Evolutionary conservation across 1,284 basidiomycete species (phyloP).

Genomic region (Leccinum pachyderme): DNA sequence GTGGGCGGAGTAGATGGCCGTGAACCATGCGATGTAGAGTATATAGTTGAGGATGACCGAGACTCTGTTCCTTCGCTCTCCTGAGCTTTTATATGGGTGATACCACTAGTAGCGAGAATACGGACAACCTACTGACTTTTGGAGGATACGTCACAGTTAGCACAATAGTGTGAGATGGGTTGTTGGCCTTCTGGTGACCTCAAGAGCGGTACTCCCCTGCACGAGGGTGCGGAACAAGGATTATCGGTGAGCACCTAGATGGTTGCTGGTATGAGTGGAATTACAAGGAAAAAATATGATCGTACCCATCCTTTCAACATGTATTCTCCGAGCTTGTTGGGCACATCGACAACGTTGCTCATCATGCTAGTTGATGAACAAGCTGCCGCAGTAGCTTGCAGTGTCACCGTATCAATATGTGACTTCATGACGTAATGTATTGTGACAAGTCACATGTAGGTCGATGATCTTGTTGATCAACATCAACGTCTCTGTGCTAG

Average conservation of each 20-base stretch:
- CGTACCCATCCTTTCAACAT: constrained; percentile 78
- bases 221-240: constrained; percentile 54
- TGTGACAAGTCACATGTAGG: background rate
- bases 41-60: constrained; percentile 43
- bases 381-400: background rate
- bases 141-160: constrained; percentile 50
- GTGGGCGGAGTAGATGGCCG: constrained; percentile 72
- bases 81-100: constrained; percentile 22
- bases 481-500: no score
- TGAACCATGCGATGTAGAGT: constrained; percentile 51
- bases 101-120: constrained; percentile 2
- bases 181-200: constrained; percentile 55
- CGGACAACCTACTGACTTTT: constrained; percentile 29
- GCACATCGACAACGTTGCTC: constrained; percentile 54
- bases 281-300: background rate
- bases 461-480: background rate
- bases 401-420: constrained; percentile 20
- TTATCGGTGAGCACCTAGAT: constrained; percentile 64
- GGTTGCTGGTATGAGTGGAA: constrained; percentile 15
- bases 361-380: constrained; percentile 33
- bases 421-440: constrained; percentile 5
- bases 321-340: constrained; percentile 61
- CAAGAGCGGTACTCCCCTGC: constrained; percentile 60
- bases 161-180: constrained; percentile 56
- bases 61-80: constrained; percentile 25